Evolutionary conservation across 306 rosid species (phyloP).

Genomic region (Phaseolus lunatus): DNA sequence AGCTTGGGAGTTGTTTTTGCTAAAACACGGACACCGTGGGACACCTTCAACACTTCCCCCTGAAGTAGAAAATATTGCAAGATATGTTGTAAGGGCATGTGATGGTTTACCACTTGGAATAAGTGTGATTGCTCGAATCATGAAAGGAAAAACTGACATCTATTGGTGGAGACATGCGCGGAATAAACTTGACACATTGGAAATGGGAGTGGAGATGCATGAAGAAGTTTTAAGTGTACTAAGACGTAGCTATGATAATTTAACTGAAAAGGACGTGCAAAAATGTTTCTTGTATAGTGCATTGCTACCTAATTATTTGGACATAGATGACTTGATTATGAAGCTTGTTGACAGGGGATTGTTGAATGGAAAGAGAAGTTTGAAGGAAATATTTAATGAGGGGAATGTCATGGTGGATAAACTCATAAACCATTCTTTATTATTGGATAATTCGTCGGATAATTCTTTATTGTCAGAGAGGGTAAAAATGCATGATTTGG

Average conservation of each 20-base stretch:
- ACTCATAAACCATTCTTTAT: background rate
- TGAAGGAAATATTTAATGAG: constrained; percentile 27
- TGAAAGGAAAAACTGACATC: background rate
- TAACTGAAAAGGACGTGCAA: background rate
- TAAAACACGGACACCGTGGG: constrained; percentile 8
- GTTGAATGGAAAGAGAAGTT: constrained; percentile 8
- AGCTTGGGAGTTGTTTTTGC: constrained; percentile 35
- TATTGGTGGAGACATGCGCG: background rate
- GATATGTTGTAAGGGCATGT: background rate
- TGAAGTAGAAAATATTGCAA: background rate
- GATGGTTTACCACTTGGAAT: constrained; percentile 36
- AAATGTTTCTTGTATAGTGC: constrained; percentile 37
- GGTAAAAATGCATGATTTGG: background rate
- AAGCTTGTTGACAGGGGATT: constrained; percentile 9
- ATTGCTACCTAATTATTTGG: background rate
- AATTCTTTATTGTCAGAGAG: no score
- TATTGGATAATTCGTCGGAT: background rate
- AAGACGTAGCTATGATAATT: background rate
- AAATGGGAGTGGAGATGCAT: background rate
- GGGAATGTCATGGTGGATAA: background rate
- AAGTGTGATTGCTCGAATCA: constrained; percentile 3
- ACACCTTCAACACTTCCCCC: background rate
- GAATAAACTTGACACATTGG: background rate
- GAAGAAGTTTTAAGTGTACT: background rate
- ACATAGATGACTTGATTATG: background rate